Evolutionary conservation across 305 asterid species (phyloP), one percentile per base, ranked within the genome.

Genomic region (Solanum aculeatissimum): DNA sequence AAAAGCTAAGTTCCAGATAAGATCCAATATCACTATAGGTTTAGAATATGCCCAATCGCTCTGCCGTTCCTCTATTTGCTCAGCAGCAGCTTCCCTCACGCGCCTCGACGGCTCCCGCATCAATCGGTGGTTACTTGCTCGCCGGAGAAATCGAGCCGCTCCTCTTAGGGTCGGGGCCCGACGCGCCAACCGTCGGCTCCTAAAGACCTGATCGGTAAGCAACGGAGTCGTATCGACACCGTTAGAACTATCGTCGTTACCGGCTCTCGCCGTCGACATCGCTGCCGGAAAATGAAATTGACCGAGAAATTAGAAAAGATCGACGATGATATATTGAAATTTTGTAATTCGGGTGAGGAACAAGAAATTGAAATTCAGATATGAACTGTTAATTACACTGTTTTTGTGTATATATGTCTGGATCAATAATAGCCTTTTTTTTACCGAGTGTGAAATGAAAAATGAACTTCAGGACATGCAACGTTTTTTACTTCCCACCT

Each of bases 21-120:
- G 91, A 93, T 95, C 98, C 9, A 94, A 85, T 25, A 94, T 83
- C 18, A 95, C 97, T 27, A 95, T 88, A 23, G 98, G 98, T 90
- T 92, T 94, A 3, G 98, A 95, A 89, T 95, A 93, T 1, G 97
- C 98, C 98, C 98, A 95, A 84, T 95, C 98, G 90, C 92, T 95
- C 75, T 95, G 98, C 7, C 96, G 88, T 83, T 94, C 98, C 88
- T 94, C 98, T 84, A 95, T 94, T 89, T 95, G 98, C 89, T 94
- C 96, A 9, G 98, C 92, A 4, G 98, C 98, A 13, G 98, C 87
- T 84, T 94, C 98, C 11, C 98, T 91, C 29, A 94, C 98, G 79
- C 97, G 92, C 75, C 92, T 92, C 60, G 98, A 95, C 13, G 97
- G 95, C 91, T 92, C 98, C 53, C 97, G 91, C 94, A 95, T 81